Evolutionary conservation across 352 stramenopile species (phyloP), one percentile per base, ranked within the genome.

Genomic region (Phytopythium sindhum): DNA sequence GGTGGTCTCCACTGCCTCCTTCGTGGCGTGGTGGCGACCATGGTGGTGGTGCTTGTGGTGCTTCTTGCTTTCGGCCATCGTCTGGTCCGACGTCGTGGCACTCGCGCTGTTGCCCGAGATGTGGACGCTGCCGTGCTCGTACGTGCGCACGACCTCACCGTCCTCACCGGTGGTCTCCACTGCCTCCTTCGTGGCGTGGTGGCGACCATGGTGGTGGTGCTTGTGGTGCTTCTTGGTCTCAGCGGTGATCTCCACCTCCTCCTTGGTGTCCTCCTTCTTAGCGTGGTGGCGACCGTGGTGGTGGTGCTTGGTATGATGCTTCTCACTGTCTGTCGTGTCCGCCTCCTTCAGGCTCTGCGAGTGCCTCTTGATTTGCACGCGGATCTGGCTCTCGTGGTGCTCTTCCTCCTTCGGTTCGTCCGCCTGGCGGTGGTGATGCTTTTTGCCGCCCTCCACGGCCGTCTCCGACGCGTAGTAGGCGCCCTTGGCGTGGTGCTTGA

Each of bases 91-190:
- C 35, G 70, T 44, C 15, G 62, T 54, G 14, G 69, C 53, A 19
- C 53, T 41, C n/a, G 59, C 39, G 33, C 70, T 61, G 26, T 59
- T 55, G 12, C 48, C 67, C 35, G 68, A 69, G 39, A 81, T 81
- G 50, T 51, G 66, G 50, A 81, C 68, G 11, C 52, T 71, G 37
- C 68, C 77, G 61, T 77, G 68, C 35, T 68, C 65, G 41, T 84
- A 79, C 45, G 69, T 70, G 29, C 63, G 64, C 60, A 78, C 62
- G 21, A 59, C 69, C 56, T 77, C 69, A 12, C 61, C 55, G 26
- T 75, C 65, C 29, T 73, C 57, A 6, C 59, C 28, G 6, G 42
- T 45, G 26, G 71, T 62, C 28, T 68, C 55, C 35, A 44, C 41
- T 24, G 37, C 45, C 21, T 58, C 42, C 51, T 58, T n/a, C n/a